Conservation (phyloP, 148 eudicot genomes). For the Silene latifolia region DNA sequence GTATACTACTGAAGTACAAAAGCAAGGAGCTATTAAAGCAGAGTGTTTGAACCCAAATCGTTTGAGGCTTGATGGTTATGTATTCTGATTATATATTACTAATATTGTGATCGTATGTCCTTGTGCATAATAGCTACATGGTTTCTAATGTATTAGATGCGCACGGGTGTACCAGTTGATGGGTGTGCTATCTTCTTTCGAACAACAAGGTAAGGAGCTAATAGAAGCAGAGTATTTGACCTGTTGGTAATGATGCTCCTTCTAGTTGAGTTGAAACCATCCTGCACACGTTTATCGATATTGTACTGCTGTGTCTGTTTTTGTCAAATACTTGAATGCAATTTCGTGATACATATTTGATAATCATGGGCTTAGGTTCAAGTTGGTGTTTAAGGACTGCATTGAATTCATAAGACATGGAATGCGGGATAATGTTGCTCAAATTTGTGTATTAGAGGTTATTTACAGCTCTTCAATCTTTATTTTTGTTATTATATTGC, state of each 20-base stretch:
- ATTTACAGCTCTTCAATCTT: constrained; percentile 15
- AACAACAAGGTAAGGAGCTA: constrained; percentile 51
- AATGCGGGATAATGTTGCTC: constrained; percentile 97
- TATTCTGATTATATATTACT: constrained; percentile 3
- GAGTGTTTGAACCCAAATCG: background rate
- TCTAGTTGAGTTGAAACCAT: background rate
- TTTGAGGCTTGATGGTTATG: constrained; percentile 7
- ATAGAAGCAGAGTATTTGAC: constrained; percentile 5
- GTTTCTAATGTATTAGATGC: constrained; percentile 53
- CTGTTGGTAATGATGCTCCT: constrained; percentile 2
- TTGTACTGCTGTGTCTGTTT: background rate
- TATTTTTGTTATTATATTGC: background rate
- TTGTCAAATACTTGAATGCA: constrained; percentile 5
- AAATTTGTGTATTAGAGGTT: constrained; percentile 96
- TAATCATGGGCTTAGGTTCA: constrained; percentile 49
- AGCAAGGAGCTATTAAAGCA: background rate
- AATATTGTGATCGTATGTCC: background rate
- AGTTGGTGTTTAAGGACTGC: constrained; percentile 75
- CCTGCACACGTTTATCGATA: background rate
- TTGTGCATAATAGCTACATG: constrained; percentile 12
- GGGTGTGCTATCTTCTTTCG: constrained; percentile 99
- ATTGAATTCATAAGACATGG: constrained; percentile 80
- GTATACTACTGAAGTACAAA: background rate
- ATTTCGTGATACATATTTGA: constrained; percentile 17
- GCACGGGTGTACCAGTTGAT: constrained; percentile 86